Base-by-base conservation (phyloP, 2,329 filamentous ascomycete species). In the Hypoxylon sp. region DNA sequence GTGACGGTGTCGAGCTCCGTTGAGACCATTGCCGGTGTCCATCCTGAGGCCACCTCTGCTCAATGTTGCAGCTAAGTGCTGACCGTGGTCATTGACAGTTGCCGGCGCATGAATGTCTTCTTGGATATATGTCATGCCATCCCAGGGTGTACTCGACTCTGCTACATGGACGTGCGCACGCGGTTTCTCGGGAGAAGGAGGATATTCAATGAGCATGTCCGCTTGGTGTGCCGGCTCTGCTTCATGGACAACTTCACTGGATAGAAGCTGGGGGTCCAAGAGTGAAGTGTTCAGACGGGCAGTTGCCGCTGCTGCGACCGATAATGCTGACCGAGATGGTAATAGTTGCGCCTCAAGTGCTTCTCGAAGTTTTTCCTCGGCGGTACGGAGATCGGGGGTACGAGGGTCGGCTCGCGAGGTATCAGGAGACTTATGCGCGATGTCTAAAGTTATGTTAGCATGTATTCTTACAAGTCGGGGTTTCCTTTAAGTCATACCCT, bases 241-340 rank as follows among this genome's bases (percentile, higher is more conserved):
- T 51, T 76, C 71, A 6, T 64, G 64, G 55, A 72, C 57, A 10
- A 70, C 65, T 5, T 71, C 69, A 14, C 75, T 68, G 11, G 69
- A 70, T 19, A 74, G 59, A 37, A 86, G 77, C 59, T 85, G 83
- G 1, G 86, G 86, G 66, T 89, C 87, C 55, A 89, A 81, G 19
- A 88, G 82, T 0, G 84, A 82, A 1, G 84, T 83, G 52, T 87
- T 85, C 4, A 90, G 78, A 48, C 87, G 85, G 48, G 87, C 86
- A 0, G 87, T 82, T 1, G 86, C 87, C 0, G 87, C 87, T 17
- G 84, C 87, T 1, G 87, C 87, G 65, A 88, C 86, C 1, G 85
- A 86, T 57, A 89, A 79, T 47, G 84, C 86, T 0, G 85, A 80
- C 0, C 83, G 80, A 33, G 87, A 82, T 5, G 83, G 78, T 3